Evolutionary conservation across 768 basidiomycete genomes (phyloP).

Genomic region (Lactarius psammicola): DNA sequence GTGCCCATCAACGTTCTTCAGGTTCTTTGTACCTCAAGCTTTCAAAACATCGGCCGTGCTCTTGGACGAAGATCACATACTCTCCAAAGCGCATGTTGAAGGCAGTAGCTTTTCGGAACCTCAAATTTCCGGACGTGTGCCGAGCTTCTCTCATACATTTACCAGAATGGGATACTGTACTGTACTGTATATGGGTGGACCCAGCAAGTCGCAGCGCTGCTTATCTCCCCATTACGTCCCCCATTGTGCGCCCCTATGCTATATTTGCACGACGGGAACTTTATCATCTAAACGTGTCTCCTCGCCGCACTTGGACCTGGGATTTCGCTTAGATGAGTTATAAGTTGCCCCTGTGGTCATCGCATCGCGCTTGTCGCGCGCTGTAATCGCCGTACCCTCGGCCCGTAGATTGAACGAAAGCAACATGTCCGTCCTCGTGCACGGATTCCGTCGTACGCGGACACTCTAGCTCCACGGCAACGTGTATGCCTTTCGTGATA

Average conservation of each 20-base stretch:
- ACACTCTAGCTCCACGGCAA: background rate
- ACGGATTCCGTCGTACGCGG: background rate
- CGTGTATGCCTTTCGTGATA: background rate
- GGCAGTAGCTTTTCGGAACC: background rate
- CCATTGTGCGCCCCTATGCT: background rate
- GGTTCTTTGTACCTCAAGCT: background rate
- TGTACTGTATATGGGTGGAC: background rate
- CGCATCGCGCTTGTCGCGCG: constrained; percentile 1
- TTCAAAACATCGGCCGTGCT: background rate
- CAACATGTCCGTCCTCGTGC: background rate
- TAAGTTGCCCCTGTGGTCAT: background rate
- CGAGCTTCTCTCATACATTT: background rate
- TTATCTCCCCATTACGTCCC: background rate
- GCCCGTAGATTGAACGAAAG: background rate
- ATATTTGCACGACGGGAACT: background rate
- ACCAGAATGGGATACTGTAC: too few relatives aligned
- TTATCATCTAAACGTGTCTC: too few relatives aligned
- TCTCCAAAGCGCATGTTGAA: background rate
- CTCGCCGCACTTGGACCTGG: background rate
- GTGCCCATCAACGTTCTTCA: background rate
- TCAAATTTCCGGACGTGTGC: background rate
- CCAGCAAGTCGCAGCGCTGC: background rate
- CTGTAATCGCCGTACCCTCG: background rate
- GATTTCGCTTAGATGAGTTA: background rate
- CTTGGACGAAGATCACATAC: background rate